Conservation (phyloP, 169 alveolate species). For the Plasmodium gallinaceum region DNA sequence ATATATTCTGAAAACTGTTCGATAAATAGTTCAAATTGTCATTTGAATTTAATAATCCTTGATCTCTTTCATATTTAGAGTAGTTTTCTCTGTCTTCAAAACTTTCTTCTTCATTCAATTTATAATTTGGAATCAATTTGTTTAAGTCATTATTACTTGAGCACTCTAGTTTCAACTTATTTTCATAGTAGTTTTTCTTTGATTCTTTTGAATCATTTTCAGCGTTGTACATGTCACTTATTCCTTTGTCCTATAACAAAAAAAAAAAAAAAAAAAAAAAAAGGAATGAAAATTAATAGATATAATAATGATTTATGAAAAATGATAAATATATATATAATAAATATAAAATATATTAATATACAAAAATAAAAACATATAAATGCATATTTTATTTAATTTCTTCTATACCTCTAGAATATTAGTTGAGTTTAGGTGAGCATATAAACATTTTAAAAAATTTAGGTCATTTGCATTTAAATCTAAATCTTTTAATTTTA, state of each 20-base stretch:
- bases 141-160: constrained; percentile 22
- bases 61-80: constrained; percentile 23
- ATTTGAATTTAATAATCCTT: constrained; percentile 12
- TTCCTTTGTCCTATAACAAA: constrained; percentile 22
- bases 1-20: constrained; percentile 25
- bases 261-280: not conserved
- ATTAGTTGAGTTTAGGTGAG: constrained; percentile 17
- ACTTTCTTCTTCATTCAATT: constrained; percentile 22
- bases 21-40: constrained; percentile 41
- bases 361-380: too few species aligned
- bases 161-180: constrained; percentile 25
- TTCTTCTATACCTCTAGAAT: constrained; percentile 14
- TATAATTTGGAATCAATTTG: constrained; percentile 15
- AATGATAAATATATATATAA: too few species aligned
- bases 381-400: not conserved
- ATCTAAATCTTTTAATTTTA: constrained; percentile 11
- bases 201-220: constrained; percentile 32
- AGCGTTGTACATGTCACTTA: not conserved
- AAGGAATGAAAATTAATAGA: too few species aligned
- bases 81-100: constrained; percentile 40
- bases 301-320: not conserved
- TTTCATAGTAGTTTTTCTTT: constrained; percentile 24
- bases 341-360: too few species aligned
- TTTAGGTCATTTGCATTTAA: constrained; percentile 14
- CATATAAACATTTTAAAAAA: constrained; percentile 11